Base-by-base conservation (phyloP, 1,139 yeast species). In the Candida buenavistaensis region DNA sequence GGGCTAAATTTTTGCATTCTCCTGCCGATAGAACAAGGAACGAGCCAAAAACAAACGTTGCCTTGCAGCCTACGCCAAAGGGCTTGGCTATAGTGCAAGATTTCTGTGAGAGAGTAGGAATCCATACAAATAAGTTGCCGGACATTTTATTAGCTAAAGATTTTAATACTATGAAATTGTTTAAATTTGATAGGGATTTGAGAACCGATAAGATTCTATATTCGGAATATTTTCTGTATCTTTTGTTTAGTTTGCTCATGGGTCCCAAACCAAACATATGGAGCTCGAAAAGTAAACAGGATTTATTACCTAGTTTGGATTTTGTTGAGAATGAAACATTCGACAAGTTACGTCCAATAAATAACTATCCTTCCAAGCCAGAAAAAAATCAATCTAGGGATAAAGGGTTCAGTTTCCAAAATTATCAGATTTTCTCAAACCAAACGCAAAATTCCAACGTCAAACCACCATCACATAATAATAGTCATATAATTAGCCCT, bases 11-110 rank as follows among this genome's bases (percentile, higher is more conserved):
- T 4, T 47, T 90, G 8, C 96, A 89, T 52, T 76, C 80, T 15
- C 96, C 96, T 0, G 74, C 76, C 6, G 90, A 84, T 46, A 68
- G 94, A 47, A 82, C 94, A 0, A 54, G 80, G 35, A 46, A 55
- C n/a, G 61, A 52, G 30, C 69, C 80, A 2, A 71, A 72, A 37
- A 57, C 51, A 3, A 54, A 60, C 29, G 61, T 67, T 1, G 38
- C 64, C 3, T 53, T 89, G 23, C 97, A 90, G 50, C 95, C 96
- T 4, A 88, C 97, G 0, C 92, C 97, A 0, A 92, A 92, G 52
- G 98, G 97, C 1, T 77, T 88, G 4, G 80, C 89, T 0, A 54
- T 88, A 0, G 58, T 90, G 2, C 77, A 75, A 33, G 64, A 71
- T 9, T 88, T 81, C 52, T 80, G 83, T 43, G 63, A 64, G 34